These are phyloP conservation scores for Stentor roeselii DNA, from an alignment of 73 alveolate species.

Conservation along the genomic window DNA sequence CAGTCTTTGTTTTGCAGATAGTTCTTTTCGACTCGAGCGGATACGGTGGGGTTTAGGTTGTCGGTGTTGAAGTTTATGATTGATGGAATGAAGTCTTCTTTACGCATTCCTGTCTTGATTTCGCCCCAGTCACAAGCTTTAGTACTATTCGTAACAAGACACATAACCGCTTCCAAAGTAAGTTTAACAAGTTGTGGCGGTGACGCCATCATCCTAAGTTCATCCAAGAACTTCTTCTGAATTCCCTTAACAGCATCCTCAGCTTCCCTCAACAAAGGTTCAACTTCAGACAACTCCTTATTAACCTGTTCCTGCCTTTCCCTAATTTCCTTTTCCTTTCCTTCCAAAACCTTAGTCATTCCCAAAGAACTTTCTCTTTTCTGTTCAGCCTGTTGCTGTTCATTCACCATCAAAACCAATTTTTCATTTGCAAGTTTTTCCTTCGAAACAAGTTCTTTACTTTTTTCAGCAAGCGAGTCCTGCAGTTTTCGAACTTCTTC, in stretches of 20 bases:
- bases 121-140: constrained; percentile 84
- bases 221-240: constrained; percentile 72
- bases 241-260: constrained; percentile 85
- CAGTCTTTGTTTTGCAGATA: constrained; percentile 73
- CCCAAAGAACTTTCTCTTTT: constrained; percentile 72
- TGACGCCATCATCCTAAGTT: constrained; percentile 74
- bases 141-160: constrained; percentile 57
- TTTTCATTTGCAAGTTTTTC: constrained; percentile 93
- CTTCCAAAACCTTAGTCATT: constrained; percentile 60
- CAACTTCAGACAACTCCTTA: constrained; percentile 84
- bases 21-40: constrained; percentile 45
- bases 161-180: constrained; percentile 89
- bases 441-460: constrained; percentile 79
- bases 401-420: constrained; percentile 87
- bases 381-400: constrained; percentile 92
- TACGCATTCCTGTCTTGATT: constrained; percentile 65
- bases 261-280: constrained; percentile 95
- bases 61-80: constrained; percentile 88
- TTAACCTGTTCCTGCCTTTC: constrained; percentile 71
- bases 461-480: constrained; percentile 76
- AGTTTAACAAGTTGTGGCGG: constrained; percentile 87
- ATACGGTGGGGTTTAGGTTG: constrained; percentile 39
- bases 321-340: constrained; percentile 68
- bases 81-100: constrained; percentile 79
- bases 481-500: constrained; percentile 81